phyloP scores from a whole-genome alignment of 129 eudicot genomes.

The Dittrichia graveolens region DNA sequence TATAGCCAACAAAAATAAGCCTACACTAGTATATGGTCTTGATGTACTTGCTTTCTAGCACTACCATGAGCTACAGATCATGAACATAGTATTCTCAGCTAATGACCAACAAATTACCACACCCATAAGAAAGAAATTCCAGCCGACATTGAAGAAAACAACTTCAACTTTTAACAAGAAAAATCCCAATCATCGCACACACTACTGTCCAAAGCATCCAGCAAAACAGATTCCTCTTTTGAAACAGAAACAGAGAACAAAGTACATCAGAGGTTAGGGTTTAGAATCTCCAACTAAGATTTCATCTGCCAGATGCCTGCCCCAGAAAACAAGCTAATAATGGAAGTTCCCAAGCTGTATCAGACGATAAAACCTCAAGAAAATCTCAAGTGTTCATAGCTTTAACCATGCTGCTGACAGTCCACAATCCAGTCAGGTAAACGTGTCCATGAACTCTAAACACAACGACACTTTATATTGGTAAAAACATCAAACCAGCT shows the following conservation, averaged over 20 bases:
- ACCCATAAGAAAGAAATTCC: conserved; percentile 12
- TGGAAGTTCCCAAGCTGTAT: conserved; percentile 28
- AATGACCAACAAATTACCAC: conserved; percentile 9
- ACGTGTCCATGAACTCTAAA: conserved; percentile 56
- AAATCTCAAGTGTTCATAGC: conserved; percentile 38
- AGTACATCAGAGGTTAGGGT: conserved; percentile 13
- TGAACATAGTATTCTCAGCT: conserved; percentile 29
- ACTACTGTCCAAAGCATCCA: conserved; percentile 24
- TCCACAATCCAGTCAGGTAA: conserved; percentile 63
- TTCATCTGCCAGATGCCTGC: conserved; percentile 32
- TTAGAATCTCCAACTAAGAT: conserved; percentile 21
- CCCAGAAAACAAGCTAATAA: conserved; percentile 33
- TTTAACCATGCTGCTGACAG: conserved; percentile 56
- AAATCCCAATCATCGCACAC: conserved; percentile 21
- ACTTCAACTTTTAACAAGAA: conserved; percentile 18
- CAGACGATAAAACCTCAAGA: conserved; percentile 35
- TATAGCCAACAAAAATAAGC: conserved; percentile 21
- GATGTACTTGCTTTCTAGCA: conserved; percentile 25
- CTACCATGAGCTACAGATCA: conserved; percentile 25
- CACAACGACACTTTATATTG: conserved; percentile 41
- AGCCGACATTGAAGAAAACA: conserved; percentile 14
- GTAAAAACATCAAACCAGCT: conserved; percentile 30
- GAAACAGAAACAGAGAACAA: conserved; percentile 15
- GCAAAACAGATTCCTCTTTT: conserved; percentile 21
- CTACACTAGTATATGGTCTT: conserved; percentile 23